Percentiles rank a stretch among this genome's conserved stretches.
phyloP scores from a whole-genome alignment of 257 asterid genomes.

The Ligustrum vulgare region DNA sequence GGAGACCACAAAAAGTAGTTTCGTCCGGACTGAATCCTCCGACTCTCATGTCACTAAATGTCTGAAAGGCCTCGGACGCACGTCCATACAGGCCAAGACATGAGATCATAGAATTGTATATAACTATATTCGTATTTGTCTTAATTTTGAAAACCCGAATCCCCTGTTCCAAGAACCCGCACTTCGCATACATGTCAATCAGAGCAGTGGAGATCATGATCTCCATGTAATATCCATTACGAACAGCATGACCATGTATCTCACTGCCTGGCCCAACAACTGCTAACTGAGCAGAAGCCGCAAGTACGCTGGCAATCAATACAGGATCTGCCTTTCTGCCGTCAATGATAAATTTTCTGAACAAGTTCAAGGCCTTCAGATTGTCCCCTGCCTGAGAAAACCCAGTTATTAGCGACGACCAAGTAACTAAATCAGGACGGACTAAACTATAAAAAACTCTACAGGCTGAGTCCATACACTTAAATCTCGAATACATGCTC shows the following conservation, averaged over 20 bases:
- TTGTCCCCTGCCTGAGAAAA: conserved; percentile 49
- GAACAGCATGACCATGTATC: conserved; percentile 67
- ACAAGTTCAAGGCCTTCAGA: conserved; percentile 46
- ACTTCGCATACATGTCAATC: conserved; percentile 83
- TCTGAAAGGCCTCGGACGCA: conserved; percentile 48
- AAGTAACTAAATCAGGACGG: conserved; percentile 72
- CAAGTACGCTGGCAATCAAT: conserved; percentile 51
- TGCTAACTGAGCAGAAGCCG: conserved; percentile 57
- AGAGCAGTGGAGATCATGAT: conserved; percentile 73
- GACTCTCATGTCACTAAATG: conserved; percentile 46
- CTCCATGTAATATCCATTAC: conserved; percentile 38
- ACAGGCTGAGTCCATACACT: conserved; percentile 48
- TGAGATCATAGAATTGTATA: conserved; percentile 60
- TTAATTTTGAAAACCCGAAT: conserved; percentile 48
- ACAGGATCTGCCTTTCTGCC: conserved; percentile 48
- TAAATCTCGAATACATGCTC: conserved; percentile 58
- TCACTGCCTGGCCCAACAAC: conserved; percentile 59
- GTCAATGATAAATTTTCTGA: conserved; percentile 39
- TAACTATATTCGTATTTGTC: conserved; percentile 51
- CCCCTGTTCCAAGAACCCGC: conserved; percentile 72
- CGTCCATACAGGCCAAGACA: conserved; percentile 70
- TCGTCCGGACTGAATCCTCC: conserved; percentile 62
- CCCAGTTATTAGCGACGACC: conserved; percentile 76
- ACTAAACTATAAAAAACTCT: conserved; percentile 39
- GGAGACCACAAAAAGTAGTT: conserved; percentile 63